A percentile compares a stretch with the other conserved stretches of the same genome.
phyloP scores from a whole-genome alignment of 306 rosid species.

The apple (Malus domestica) region DNA sequence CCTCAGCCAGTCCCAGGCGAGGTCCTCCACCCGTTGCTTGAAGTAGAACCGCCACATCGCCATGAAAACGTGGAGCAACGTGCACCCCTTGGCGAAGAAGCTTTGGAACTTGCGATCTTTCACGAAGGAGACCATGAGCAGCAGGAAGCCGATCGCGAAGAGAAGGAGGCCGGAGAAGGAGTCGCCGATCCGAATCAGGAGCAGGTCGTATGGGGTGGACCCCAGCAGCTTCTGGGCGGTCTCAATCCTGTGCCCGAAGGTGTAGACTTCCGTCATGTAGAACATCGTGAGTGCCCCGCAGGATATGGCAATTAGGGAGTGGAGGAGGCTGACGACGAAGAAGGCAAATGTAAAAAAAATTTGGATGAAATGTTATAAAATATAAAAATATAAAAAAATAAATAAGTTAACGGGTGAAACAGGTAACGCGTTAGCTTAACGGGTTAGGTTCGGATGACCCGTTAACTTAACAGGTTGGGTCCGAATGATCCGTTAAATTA shows the following conservation, averaged over 20 bases:
- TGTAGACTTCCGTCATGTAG: constrained; percentile 77
- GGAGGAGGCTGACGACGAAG: constrained; percentile 66
- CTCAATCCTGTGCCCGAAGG: constrained; percentile 66
- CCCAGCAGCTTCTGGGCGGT: constrained; percentile 70
- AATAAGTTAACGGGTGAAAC: no score
- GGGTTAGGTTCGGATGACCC: no score
- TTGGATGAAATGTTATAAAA: no score
- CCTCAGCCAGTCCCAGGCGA: constrained; percentile 86
- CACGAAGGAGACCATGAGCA: constrained; percentile 83
- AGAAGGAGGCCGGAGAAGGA: constrained; percentile 71
- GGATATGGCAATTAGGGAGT: constrained; percentile 53
- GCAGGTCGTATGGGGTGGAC: constrained; percentile 91
- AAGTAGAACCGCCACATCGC: constrained; percentile 78
- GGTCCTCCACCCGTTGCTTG: constrained; percentile 75
- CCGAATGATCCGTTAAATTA: no score
- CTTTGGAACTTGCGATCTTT: constrained; percentile 67
- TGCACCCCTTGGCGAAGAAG: constrained; percentile 81
- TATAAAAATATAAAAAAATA: no score
- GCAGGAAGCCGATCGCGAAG: constrained; percentile 67
- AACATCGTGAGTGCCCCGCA: constrained; percentile 79
- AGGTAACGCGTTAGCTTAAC: no score
- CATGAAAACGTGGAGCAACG: constrained; percentile 63
- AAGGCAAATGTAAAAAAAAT: constrained; percentile 24
- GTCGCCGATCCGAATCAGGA: constrained; percentile 80
- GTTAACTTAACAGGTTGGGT: no score